phyloP scores from a whole-genome alignment of 345 rosid genomes.

The Hevea brasiliensis region DNA sequence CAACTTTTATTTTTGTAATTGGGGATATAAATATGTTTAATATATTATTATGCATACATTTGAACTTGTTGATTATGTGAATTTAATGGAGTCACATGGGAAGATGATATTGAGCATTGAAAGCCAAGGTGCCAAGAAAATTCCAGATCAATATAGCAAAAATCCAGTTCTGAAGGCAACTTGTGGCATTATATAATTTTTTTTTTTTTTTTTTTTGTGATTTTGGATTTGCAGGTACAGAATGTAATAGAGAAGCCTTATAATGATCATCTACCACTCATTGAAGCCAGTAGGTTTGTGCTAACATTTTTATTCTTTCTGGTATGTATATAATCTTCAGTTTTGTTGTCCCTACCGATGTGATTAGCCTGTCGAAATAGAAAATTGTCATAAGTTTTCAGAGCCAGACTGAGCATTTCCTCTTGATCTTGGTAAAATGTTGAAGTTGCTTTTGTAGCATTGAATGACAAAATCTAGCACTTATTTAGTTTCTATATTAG shows the following conservation, averaged over 20 bases:
- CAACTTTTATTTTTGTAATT: not conserved
- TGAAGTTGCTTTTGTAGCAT: no score
- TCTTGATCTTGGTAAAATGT: no score
- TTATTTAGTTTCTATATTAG: no score
- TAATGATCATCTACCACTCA: conserved; percentile 70
- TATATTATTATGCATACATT: not conserved
- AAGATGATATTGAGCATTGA: not conserved
- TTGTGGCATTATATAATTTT: not conserved
- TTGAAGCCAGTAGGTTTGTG: conserved; percentile 82
- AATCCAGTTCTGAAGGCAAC: not conserved
- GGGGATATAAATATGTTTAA: not conserved
- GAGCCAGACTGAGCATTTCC: no score
- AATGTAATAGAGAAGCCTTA: conserved; percentile 82
- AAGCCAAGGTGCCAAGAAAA: not conserved
- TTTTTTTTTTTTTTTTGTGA: no score
- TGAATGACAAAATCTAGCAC: no score
- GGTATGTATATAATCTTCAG: not conserved
- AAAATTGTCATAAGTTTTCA: not conserved
- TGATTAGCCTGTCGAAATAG: not conserved
- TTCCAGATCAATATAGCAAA: no score
- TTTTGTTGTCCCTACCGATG: not conserved
- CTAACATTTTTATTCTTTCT: not conserved
- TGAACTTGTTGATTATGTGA: not conserved
- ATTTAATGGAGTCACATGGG: not conserved
- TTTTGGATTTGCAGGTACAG: conserved; percentile 52